Conservation (phyloP, 2,329 filamentous ascomycete species). For the Colletotrichum tropicicola region DNA sequence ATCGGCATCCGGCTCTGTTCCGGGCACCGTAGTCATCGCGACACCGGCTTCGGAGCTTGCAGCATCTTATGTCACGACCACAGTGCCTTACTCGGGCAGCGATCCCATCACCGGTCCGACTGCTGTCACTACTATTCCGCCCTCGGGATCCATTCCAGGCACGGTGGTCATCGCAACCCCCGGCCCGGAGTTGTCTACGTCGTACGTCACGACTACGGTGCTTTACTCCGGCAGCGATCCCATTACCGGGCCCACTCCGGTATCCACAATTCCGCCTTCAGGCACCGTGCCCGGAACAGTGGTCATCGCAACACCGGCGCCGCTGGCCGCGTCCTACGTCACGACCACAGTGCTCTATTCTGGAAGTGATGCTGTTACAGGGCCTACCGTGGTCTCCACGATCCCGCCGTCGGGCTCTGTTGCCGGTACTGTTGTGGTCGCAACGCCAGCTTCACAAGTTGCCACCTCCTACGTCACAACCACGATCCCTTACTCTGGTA, state of each 20-base stretch:
- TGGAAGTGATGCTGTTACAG: slow-evolving; percentile 6
- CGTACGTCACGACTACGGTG: slow-evolving; percentile 3
- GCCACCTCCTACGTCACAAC: background rate
- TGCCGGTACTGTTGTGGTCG: background rate
- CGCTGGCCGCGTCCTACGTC: background rate
- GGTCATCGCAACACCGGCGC: background rate
- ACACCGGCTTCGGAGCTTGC: background rate
- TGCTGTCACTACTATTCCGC: background rate
- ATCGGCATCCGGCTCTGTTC: too few relatives aligned
- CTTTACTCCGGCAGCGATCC: background rate
- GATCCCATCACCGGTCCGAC: background rate
- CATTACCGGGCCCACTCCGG: background rate
- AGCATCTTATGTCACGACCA: background rate
- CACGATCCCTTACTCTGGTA: background rate
- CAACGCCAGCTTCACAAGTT: background rate
- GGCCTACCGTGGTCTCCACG: slow-evolving; percentile 1
- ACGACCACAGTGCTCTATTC: slow-evolving; percentile 7
- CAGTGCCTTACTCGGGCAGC: background rate
- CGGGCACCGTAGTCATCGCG: background rate
- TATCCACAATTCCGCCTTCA: slow-evolving; percentile 11
- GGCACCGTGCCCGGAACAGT: slow-evolving; percentile 19
- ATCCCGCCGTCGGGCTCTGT: background rate
- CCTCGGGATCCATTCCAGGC: background rate
- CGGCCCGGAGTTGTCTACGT: background rate
- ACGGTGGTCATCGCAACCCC: background rate